phyloP scores from a whole-genome alignment of 768 basidiomycete species.

The Auricularia heimuer region DNA sequence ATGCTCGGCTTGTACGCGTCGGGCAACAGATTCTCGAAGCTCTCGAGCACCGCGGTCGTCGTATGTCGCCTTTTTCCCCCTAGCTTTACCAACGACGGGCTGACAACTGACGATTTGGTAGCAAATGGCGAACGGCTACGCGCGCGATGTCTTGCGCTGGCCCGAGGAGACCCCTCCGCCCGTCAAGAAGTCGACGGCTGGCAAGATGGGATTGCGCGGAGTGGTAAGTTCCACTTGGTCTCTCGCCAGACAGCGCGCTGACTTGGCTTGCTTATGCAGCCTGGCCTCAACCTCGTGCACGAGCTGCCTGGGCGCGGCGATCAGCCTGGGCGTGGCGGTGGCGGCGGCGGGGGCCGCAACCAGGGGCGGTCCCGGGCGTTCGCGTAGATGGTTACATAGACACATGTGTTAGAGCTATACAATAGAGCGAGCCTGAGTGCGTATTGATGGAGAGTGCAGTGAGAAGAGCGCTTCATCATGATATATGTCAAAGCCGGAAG shows the following conservation, averaged over 20 bases:
- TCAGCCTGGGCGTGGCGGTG: no score
- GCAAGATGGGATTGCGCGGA: slow-evolving; percentile 36
- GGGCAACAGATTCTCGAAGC: neutral
- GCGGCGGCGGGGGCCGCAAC: no score
- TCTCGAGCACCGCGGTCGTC: slow-evolving; percentile 8
- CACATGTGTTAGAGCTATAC: no score
- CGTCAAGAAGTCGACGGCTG: slow-evolving; percentile 34
- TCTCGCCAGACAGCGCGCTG: neutral
- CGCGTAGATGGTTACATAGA: no score
- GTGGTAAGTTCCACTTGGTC: neutral
- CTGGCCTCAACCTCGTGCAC: no score
- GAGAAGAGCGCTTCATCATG: no score
- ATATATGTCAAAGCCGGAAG: no score
- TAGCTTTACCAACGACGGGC: slow-evolving; percentile 25
- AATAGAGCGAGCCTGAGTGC: no score
- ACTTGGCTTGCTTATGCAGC: no score
- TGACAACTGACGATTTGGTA: slow-evolving; percentile 18
- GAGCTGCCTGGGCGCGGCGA: no score
- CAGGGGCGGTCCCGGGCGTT: no score
- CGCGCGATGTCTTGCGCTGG: slow-evolving; percentile 14
- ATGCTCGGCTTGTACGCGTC: slow-evolving; percentile 14
- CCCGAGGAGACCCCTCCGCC: slow-evolving; percentile 22
- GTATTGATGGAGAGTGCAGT: no score
- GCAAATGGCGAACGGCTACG: slow-evolving; percentile 26
- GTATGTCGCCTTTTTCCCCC: slow-evolving; percentile 52